These are phyloP conservation scores for Trebouxia gelatinosa DNA, from an alignment of 163 green algal species.

Conservation along the genomic window DNA sequence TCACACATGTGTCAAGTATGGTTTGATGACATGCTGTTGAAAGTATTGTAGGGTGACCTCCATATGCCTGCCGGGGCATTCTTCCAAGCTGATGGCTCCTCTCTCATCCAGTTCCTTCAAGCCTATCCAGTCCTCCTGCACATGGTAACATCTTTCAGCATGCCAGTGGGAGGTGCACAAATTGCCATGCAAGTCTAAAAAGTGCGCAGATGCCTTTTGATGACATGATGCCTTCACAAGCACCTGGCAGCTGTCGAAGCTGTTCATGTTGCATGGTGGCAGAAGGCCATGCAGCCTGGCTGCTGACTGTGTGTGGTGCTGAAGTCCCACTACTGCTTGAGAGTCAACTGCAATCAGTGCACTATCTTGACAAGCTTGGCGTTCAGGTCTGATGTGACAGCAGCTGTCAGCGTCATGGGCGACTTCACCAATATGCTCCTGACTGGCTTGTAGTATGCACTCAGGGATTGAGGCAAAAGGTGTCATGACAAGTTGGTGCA, in stretches of 20 bases:
- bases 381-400: no score
- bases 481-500: no score
- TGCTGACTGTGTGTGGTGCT: no score
- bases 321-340: no score
- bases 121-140: slow-evolving; percentile 78
- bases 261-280: neutral
- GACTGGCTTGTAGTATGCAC: no score
- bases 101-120: slow-evolving; percentile 66
- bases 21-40: slow-evolving; percentile 11
- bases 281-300: neutral
- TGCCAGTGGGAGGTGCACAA: neutral
- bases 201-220: neutral
- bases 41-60: slow-evolving; percentile 80
- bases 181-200: no score
- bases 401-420: no score
- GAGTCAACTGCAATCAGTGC: neutral
- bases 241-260: neutral
- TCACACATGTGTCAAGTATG: no score
- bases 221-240: no score
- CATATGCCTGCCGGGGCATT: slow-evolving; percentile 59
- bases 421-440: no score
- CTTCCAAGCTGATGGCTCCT: slow-evolving; percentile 43
- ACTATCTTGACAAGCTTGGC: neutral
- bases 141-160: neutral
- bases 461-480: no score